Evolutionary conservation across 257 asterid species (phyloP).

Genomic region (Paulownia fortunei): DNA sequence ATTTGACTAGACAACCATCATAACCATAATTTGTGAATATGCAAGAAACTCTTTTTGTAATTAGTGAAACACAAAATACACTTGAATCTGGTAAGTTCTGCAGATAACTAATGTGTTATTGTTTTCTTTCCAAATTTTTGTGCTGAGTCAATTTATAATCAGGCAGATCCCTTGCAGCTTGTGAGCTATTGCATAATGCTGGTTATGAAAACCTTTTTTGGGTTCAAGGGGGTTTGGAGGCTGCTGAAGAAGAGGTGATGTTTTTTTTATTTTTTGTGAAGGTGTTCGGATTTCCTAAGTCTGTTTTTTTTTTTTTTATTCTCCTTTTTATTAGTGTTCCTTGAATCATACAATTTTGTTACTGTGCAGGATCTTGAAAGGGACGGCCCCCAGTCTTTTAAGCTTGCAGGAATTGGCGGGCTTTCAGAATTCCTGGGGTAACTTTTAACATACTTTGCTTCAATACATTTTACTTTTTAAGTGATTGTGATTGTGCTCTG

Average conservation of each 20-base stretch:
- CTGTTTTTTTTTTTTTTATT: not conserved
- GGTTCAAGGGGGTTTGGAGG: conserved; percentile 96
- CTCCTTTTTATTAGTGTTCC: conserved; percentile 7
- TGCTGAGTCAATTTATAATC: conserved; percentile 48
- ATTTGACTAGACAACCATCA: not conserved
- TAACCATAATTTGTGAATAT: not conserved
- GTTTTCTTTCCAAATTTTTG: not conserved
- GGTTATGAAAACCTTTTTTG: conserved; percentile 84
- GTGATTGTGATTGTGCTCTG: not conserved
- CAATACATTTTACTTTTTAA: not conserved
- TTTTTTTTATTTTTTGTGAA: not conserved
- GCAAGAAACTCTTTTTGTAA: not conserved
- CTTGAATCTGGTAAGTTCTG: not conserved
- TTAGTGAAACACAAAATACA: not conserved
- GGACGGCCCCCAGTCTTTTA: conserved; percentile 90
- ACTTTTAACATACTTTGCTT: conserved; percentile 18
- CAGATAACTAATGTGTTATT: not conserved
- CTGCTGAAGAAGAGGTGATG: conserved; percentile 89
- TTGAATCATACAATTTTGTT: conserved; percentile 3
- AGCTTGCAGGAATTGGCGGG: conserved; percentile 98
- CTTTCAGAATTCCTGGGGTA: conserved; percentile 96
- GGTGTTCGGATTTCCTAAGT: not conserved
- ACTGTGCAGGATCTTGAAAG: conserved; percentile 80
- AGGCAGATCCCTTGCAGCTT: conserved; percentile 98
- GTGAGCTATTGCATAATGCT: conserved; percentile 79